These are phyloP conservation scores for Aciculoconidium aculeatum DNA, from an alignment of 805 yeast species.

Conservation along the genomic window DNA sequence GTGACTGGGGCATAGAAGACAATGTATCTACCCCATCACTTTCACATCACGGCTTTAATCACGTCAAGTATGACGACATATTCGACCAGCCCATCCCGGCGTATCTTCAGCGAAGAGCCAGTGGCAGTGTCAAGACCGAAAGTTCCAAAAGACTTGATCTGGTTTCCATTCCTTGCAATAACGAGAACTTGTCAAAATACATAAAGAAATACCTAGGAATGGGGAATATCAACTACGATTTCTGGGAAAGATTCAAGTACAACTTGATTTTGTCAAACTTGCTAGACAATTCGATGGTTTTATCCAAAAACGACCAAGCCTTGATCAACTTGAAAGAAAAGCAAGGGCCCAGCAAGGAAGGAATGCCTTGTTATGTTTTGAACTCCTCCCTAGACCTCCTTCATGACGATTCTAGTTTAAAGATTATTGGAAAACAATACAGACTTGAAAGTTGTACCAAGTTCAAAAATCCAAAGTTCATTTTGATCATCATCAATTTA, in stretches of 20 bases:
- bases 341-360: too few relatives aligned
- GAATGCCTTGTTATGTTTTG: too few relatives aligned
- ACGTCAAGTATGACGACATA: too few relatives aligned
- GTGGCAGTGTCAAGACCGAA: too few relatives aligned
- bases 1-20: slow-evolving; percentile 37
- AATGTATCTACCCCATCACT: slow-evolving; percentile 8
- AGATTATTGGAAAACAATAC: slow-evolving; percentile 12
- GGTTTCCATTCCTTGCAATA: slow-evolving; percentile 1
- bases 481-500: slow-evolving; percentile 18
- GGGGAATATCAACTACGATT: slow-evolving; percentile 13
- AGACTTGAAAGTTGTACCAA: slow-evolving; percentile 10
- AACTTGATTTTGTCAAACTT: slow-evolving; percentile 32
- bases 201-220: slow-evolving; percentile 23
- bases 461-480: slow-evolving; percentile 9
- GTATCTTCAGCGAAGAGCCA: too few relatives aligned
- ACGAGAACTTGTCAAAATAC: slow-evolving; percentile 16
- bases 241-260: slow-evolving; percentile 39
- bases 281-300: slow-evolving; percentile 34
- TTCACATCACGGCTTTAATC: slow-evolving; percentile 6
- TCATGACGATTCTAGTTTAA: slow-evolving; percentile 20
- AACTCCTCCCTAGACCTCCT: too few relatives aligned
- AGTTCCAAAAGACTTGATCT: neutral
- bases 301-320: slow-evolving; percentile 38
- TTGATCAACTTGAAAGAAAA: slow-evolving; percentile 12
- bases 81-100: too few relatives aligned